Percentiles rank a stretch among this genome's conserved stretches.
phyloP scores from a whole-genome alignment of 2,329 filamentous ascomycete genomes.

The Colletotrichum tabaci region DNA sequence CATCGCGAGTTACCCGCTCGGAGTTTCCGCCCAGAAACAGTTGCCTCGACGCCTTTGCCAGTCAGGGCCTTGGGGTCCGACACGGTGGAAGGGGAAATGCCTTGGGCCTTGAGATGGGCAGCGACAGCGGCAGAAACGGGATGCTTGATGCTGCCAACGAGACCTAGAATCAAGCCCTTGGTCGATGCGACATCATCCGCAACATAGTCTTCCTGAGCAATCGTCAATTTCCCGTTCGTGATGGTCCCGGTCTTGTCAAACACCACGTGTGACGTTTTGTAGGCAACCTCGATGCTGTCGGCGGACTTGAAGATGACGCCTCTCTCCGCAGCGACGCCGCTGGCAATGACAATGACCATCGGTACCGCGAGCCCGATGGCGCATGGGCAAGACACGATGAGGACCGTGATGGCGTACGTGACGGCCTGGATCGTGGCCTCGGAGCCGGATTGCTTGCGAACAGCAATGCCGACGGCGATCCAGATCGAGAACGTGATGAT shows the following conservation, averaged over 20 bases:
- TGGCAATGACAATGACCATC: conserved; percentile 82
- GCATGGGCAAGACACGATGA: conserved; percentile 85
- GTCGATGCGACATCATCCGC: conserved; percentile 15
- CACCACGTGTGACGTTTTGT: conserved; percentile 75
- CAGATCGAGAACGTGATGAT: conserved; percentile 74
- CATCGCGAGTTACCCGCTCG: conserved; percentile 67
- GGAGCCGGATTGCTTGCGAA: conserved; percentile 57
- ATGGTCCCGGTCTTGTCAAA: conserved; percentile 89
- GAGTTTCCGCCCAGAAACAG: conserved; percentile 48
- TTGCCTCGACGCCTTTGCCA: conserved; percentile 63
- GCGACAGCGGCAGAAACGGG: conserved; percentile 67
- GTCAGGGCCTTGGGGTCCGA: conserved; percentile 55
- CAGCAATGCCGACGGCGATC: conserved; percentile 70
- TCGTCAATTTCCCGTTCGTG: conserved; percentile 70
- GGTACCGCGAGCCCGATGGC: conserved; percentile 82
- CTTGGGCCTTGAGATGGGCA: conserved; percentile 53
- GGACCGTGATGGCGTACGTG: conserved; percentile 80
- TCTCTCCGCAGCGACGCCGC: conserved; percentile 73
- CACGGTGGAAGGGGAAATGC: conserved; percentile 43
- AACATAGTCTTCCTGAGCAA: conserved; percentile 55
- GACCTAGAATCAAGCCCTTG: conserved; percentile 37
- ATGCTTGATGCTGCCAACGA: conserved; percentile 61
- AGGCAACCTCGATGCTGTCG: conserved; percentile 73
- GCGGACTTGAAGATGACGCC: conserved; percentile 81
- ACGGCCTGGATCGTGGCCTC: conserved; percentile 72